Evolutionary conservation across 2,329 filamentous ascomycete species (phyloP).

Genomic region (Neopestalotiopsis sp.): DNA sequence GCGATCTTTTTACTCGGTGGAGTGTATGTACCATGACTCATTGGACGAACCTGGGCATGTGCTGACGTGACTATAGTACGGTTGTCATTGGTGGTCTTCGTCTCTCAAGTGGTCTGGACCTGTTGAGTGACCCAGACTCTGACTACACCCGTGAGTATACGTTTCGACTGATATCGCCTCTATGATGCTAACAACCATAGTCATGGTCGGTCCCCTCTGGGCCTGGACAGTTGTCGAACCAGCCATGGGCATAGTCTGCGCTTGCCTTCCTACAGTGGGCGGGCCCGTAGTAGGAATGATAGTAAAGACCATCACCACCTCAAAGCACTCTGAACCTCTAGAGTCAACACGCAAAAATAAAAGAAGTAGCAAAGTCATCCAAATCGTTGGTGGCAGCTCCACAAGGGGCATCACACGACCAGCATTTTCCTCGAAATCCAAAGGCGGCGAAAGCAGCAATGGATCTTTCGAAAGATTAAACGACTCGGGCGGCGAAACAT

Average conservation of each 20-base stretch:
- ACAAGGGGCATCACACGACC: not conserved
- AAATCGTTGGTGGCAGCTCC: not conserved
- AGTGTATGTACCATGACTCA: not conserved
- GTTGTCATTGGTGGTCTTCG: conserved; percentile 12
- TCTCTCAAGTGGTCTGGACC: conserved; percentile 7
- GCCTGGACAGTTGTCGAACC: conserved; percentile 15
- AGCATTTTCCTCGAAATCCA: conserved; percentile 2
- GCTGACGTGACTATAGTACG: not conserved
- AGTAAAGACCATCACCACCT: not conserved
- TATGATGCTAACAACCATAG: not conserved
- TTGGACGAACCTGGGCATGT: not conserved
- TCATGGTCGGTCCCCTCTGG: conserved; percentile 7
- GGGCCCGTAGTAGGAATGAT: not conserved
- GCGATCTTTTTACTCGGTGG: conserved; percentile 9
- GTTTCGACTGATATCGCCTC: not conserved
- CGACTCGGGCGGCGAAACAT: conserved; percentile 2
- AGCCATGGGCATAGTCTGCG: conserved; percentile 15
- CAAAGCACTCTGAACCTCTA: not conserved
- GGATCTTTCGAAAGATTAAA: conserved; percentile 16
- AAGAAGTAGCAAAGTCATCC: not conserved
- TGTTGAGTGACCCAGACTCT: not conserved
- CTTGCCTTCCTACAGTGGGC: conserved; percentile 10
- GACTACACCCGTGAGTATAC: conserved; percentile 8
- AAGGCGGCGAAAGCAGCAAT: conserved; percentile 1
- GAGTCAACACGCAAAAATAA: not conserved